A percentile compares a stretch with the other conserved stretches of the same genome.
Evolutionary conservation across 176 grass and related monocot species (phyloP).

Genomic region (Poa pratensis): DNA sequence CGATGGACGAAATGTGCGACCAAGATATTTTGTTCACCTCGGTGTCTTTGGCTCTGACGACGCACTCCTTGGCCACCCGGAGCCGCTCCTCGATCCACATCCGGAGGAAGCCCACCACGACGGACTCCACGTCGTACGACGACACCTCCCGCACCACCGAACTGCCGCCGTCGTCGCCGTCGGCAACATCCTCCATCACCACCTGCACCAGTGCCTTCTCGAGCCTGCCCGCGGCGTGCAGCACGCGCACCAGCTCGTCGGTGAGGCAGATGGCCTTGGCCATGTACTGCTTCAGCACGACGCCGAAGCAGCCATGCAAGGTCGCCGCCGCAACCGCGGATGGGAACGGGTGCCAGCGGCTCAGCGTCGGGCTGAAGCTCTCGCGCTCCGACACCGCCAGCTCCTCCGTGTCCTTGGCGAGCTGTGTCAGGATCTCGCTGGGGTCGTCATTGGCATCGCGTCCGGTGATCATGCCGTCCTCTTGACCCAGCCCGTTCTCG

Average conservation of each 20-base stretch:
- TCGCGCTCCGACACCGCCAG: conserved; percentile 65
- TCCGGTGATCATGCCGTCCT: conserved; percentile 49
- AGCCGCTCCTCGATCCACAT: conserved; percentile 84
- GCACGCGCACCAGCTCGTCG: too few relatives aligned
- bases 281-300: too few relatives aligned
- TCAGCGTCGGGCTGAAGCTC: conserved; percentile 57
- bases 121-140: background rate
- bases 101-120: conserved; percentile 64
- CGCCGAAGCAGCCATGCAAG: too few relatives aligned
- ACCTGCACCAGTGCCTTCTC: too few relatives aligned
- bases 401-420: conserved; percentile 70
- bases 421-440: conserved; percentile 54
- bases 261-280: too few relatives aligned
- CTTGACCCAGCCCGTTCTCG: conserved; percentile 59
- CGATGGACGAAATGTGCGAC: background rate
- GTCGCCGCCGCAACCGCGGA: conserved; percentile 56
- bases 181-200: too few relatives aligned
- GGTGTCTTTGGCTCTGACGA: conserved; percentile 79
- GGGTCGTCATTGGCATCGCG: conserved; percentile 37
- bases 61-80: conserved; percentile 60
- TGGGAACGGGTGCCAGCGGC: conserved; percentile 64
- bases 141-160: too few relatives aligned
- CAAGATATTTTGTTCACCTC: conserved; percentile 51
- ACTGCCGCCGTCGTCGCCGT: too few relatives aligned
- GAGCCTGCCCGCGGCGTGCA: too few relatives aligned